Base-by-base conservation (phyloP, 169 alveolate genomes). In the Theileria orientalis region DNA sequence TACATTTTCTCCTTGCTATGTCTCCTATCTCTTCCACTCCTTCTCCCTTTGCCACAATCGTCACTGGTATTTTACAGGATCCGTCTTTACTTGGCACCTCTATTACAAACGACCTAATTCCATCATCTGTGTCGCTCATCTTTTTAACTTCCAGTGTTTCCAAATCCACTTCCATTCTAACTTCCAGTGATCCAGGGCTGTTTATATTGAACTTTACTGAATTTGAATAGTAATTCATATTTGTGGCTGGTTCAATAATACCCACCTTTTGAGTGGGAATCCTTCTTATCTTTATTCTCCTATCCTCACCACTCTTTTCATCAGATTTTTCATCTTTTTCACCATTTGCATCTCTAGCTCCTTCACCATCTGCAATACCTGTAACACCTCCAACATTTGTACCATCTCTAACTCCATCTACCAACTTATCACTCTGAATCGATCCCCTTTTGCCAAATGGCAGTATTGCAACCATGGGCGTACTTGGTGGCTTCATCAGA, bases 261-360 rank as follows among this genome's bases (percentile, higher is more conserved):
- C 87, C 87, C 49, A 79, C 87, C 56, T 16, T 41, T 0, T 70
- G n/a, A 27, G 87, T 85, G 11, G 57, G 59, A 0, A 29, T 37
- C 27, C 72, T 21, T 3, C 9, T 33, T 37, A 40, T 35, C 46
- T 25, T 41, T 0, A 41, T n/a, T 19, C 62, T n/a, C 23, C 44
- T 63, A 11, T 42, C 35, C 40, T 67, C 19, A 7, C 2, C 33
- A 2, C 16, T 52, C 19, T 44, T 42, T 11, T 29, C 57, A 21
- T 21, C 41, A 2, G 32, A 25, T 54, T 54, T 54, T 2, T 14
- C n/a, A 54, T 25, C 68, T 70, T 49, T 67, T 14, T 33, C 8
- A 2, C 52, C 37, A 27, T 14, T 25, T 27, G 16, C 44, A 1
- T 1, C 14, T n/a, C n/a, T n/a, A n/a, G n/a, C n/a, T n/a, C n/a